These are phyloP conservation scores for Acacia acuminata DNA, from an alignment of 306 rosid genomes.

Conservation along the genomic window DNA sequence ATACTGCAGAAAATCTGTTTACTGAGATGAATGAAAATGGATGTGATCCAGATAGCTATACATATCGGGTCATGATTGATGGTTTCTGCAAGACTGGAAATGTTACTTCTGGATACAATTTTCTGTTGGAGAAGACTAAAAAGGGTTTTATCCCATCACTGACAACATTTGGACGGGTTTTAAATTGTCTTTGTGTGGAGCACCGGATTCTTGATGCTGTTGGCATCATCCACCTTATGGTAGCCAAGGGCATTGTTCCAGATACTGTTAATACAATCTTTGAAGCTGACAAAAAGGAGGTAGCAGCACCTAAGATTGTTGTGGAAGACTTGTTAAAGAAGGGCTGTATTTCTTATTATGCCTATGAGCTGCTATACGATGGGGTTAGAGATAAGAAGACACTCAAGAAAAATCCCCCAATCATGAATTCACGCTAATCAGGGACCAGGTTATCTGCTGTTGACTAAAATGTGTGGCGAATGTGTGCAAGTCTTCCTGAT, in stretches of 20 bases:
- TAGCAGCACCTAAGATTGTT: conserved; percentile 92
- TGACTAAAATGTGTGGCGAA: conserved; percentile 28
- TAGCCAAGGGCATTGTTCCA: conserved; percentile 70
- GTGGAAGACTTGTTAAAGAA: conserved; percentile 86
- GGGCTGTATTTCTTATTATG: conserved; percentile 69
- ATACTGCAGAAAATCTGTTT: conserved; percentile 57
- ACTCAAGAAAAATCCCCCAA: conserved; percentile 44
- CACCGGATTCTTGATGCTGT: conserved; percentile 73
- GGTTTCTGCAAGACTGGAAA: conserved; percentile 77
- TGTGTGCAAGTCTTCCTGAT: conserved; percentile 20
- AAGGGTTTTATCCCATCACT: conserved; percentile 71
- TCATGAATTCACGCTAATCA: conserved; percentile 26
- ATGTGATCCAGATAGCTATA: conserved; percentile 64
- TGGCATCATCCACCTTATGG: conserved; percentile 74
- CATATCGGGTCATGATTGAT: conserved; percentile 80
- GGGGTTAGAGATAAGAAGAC: conserved; percentile 77
- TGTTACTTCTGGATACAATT: conserved; percentile 55
- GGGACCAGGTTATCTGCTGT: conserved; percentile 32
- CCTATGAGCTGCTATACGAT: conserved; percentile 79
- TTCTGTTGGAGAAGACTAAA: conserved; percentile 61
- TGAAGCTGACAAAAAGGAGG: conserved; percentile 74
- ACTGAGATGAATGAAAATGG: conserved; percentile 58
- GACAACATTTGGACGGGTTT: conserved; percentile 70
- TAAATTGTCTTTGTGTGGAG: conserved; percentile 75
- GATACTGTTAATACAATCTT: conserved; percentile 75